A percentile compares a stretch with the other conserved stretches of the same genome.
Evolutionary conservation across 768 basidiomycete species (phyloP).

Genomic region (Termitomyces sp.): DNA sequence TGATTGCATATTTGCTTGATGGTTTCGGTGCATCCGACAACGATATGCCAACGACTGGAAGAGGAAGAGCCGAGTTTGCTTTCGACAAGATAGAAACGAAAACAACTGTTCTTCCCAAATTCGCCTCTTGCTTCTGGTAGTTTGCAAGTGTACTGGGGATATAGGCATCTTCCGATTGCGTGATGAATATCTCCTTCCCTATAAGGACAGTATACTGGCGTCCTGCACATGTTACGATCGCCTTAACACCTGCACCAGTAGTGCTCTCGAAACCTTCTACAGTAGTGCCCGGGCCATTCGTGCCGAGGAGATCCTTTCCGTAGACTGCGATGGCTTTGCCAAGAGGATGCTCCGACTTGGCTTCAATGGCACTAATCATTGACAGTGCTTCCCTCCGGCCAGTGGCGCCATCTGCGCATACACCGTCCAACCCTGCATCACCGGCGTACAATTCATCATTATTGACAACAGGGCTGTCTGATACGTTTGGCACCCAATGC

Average conservation of each 20-base stretch:
- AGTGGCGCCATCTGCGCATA: conserved; percentile 61
- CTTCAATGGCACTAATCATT: conserved; percentile 83
- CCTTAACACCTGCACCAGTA: conserved; percentile 85
- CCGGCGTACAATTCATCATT: conserved; percentile 39
- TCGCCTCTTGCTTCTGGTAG: conserved; percentile 71
- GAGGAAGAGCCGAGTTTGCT: conserved; percentile 33
- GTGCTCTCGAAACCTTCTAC: conserved; percentile 80
- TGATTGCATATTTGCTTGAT: conserved; percentile 78
- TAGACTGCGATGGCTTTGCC: conserved; percentile 88
- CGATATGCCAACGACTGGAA: conserved; percentile 76
- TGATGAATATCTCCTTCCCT: conserved; percentile 72
- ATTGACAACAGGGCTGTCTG: conserved; percentile 10
- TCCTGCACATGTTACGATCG: conserved; percentile 50
- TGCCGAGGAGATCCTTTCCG: conserved; percentile 58
- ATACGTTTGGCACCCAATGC: conserved; percentile 56
- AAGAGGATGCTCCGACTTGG: conserved; percentile 92
- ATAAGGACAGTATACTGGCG: conserved; percentile 58
- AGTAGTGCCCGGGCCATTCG: conserved; percentile 41
- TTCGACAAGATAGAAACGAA: conserved; percentile 63
- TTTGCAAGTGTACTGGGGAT: conserved; percentile 54
- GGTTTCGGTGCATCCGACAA: conserved; percentile 85
- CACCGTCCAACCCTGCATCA: conserved; percentile 34
- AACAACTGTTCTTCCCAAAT: conserved; percentile 77
- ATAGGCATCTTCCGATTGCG: conserved; percentile 41
- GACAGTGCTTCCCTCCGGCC: conserved; percentile 59